phyloP scores from a whole-genome alignment of 306 rosid genomes.

The Carpinus fangiana region DNA sequence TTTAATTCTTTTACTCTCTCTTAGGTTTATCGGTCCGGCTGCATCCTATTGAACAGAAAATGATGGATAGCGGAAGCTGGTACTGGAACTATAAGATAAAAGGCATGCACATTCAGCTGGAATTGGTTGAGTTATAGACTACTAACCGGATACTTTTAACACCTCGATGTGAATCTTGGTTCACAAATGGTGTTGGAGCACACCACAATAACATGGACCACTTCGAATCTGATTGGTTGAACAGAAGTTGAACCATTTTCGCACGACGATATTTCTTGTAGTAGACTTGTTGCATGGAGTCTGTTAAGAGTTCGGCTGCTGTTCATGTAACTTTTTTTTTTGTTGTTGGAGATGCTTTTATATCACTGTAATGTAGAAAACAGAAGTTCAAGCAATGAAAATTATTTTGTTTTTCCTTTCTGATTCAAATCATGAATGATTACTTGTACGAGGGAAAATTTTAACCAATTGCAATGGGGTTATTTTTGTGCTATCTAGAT shows the following conservation, averaged over 20 bases:
- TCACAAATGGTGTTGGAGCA: slow-evolving; percentile 58
- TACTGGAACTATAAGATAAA: slow-evolving; percentile 71
- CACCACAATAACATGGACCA: slow-evolving; percentile 29
- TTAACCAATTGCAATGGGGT: not conserved
- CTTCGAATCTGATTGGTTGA: slow-evolving; percentile 48
- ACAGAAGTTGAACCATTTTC: slow-evolving; percentile 62
- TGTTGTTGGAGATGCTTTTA: slow-evolving; percentile 8
- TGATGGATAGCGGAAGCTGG: slow-evolving; percentile 88
- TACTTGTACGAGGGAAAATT: not conserved
- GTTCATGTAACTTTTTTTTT: slow-evolving; percentile 3
- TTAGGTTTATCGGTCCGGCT: slow-evolving; percentile 55
- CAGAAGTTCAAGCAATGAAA: slow-evolving; percentile 26
- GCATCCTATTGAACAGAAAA: slow-evolving; percentile 54
- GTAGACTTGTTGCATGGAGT: slow-evolving; percentile 2
- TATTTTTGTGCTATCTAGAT: not conserved
- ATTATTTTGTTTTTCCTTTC: slow-evolving; percentile 20
- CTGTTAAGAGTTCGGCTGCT: slow-evolving; percentile 20
- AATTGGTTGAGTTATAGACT: slow-evolving; percentile 54
- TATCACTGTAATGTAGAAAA: slow-evolving; percentile 37
- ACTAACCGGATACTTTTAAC: slow-evolving; percentile 17
- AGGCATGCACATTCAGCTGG: slow-evolving; percentile 64
- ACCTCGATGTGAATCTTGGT: slow-evolving; percentile 74
- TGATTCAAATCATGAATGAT: not conserved
- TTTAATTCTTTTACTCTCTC: not conserved
- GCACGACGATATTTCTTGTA: slow-evolving; percentile 13